phyloP scores from a whole-genome alignment of 192 early-diverging fungal genomes.

The Powellomyces hirtus region DNA sequence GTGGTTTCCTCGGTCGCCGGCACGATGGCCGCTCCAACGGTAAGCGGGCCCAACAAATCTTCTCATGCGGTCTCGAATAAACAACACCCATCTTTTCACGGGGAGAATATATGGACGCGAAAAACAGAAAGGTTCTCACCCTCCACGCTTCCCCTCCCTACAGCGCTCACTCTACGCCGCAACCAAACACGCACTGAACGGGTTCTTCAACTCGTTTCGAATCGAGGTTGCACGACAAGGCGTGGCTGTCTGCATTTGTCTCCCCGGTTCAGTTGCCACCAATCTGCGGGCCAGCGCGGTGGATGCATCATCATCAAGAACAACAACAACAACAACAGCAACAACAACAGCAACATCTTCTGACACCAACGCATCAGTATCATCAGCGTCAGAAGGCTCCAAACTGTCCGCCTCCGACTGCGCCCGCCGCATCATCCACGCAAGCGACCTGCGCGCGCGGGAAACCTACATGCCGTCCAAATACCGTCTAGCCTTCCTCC shows the following conservation, averaged over 20 bases:
- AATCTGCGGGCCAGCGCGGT: constrained; percentile 66
- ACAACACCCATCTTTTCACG: neutral
- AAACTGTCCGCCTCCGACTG: constrained; percentile 53
- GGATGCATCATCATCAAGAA: constrained; percentile 36
- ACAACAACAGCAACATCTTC: constrained; percentile 6
- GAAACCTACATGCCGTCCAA: constrained; percentile 65
- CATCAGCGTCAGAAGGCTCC: constrained; percentile 44
- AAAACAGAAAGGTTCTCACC: neutral
- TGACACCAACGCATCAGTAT: neutral
- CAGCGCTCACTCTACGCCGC: constrained; percentile 70
- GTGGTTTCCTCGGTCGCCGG: constrained; percentile 77
- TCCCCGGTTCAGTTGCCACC: constrained; percentile 77
- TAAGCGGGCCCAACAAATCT: too few relatives aligned
- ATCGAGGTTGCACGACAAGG: constrained; percentile 67
- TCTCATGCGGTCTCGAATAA: neutral
- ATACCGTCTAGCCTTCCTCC: constrained; percentile 48
- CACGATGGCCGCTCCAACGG: constrained; percentile 68
- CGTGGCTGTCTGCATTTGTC: constrained; percentile 63
- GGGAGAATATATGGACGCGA: neutral
- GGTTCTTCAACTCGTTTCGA: constrained; percentile 77
- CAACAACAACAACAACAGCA: neutral
- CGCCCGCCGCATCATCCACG: constrained; percentile 63
- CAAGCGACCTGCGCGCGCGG: constrained; percentile 50
- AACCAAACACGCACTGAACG: constrained; percentile 77
- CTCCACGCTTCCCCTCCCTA: neutral